Conservation (phyloP, 75 land plant species). For the Ceratopteris richardii region DNA sequence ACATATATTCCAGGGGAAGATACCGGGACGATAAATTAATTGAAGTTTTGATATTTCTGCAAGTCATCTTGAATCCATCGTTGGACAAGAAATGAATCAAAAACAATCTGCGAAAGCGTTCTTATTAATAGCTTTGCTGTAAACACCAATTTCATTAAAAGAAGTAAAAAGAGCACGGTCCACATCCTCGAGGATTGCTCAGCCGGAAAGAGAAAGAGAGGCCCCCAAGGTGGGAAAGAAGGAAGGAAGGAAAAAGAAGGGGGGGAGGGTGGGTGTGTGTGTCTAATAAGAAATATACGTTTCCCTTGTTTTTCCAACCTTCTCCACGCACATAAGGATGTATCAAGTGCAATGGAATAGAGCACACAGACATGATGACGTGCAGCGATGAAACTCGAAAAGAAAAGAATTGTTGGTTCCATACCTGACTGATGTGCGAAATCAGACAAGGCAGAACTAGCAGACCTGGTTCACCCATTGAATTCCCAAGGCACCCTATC, state of each 20-base stretch:
- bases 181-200: no score
- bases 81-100: conserved; percentile 65
- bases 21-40: no score
- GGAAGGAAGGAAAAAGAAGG: no score
- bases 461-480: conserved; percentile 72
- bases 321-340: neutral
- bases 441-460: conserved; percentile 81
- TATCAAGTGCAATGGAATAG: no score
- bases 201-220: no score
- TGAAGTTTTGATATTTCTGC: neutral
- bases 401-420: neutral
- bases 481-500: conserved; percentile 66
- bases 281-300: neutral
- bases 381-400: no score
- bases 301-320: neutral
- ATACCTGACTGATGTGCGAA: conserved; percentile 64
- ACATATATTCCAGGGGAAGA: no score
- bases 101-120: conserved; percentile 46
- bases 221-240: no score
- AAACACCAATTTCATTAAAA: no score
- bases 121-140: neutral
- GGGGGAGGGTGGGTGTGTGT: neutral
- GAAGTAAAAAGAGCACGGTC: no score
- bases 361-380: no score
- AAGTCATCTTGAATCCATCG: conserved; percentile 38